Evolutionary conservation across 805 yeast genomes (phyloP).

Genomic region (Wickerhamiella nectarea): DNA sequence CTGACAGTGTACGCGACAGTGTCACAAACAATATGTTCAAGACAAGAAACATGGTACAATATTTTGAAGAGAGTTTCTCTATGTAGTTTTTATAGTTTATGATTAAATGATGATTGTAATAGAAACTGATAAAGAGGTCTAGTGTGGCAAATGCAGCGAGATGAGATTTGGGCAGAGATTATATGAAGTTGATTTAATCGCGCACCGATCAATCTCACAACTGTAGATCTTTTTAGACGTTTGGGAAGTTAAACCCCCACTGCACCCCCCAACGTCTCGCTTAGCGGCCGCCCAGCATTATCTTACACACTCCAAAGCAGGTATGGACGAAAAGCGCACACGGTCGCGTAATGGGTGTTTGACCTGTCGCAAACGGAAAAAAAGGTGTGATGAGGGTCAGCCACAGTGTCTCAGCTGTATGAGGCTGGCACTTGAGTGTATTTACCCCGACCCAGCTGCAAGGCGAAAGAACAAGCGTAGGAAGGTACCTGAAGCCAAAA

Average conservation of each 20-base stretch:
- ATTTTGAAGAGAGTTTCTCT: slow-evolving; percentile 8
- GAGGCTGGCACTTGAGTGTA: slow-evolving; percentile 48
- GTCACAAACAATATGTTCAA: slow-evolving; percentile 2
- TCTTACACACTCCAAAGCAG: neutral
- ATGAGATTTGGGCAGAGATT: neutral
- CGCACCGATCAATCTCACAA: too few species aligned
- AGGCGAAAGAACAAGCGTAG: slow-evolving; percentile 28
- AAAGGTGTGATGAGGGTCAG: slow-evolving; percentile 58
- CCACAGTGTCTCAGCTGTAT: slow-evolving; percentile 58
- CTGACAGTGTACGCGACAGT: slow-evolving; percentile 1
- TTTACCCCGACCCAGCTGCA: slow-evolving; percentile 70
- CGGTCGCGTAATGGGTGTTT: slow-evolving; percentile 44
- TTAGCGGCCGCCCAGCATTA: too few species aligned
- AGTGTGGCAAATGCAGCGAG: too few species aligned
- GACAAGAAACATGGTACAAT: slow-evolving; percentile 3
- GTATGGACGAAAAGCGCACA: slow-evolving; percentile 4
- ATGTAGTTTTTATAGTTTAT: neutral
- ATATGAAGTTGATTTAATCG: too few species aligned
- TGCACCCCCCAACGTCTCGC: too few species aligned
- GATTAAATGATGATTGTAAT: too few species aligned
- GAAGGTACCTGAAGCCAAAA: neutral
- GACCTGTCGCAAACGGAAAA: slow-evolving; percentile 64
- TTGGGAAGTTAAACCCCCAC: too few species aligned
- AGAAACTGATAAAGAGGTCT: too few species aligned
- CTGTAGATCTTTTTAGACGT: too few species aligned